These are phyloP conservation scores for Aureobasidium namibiae DNA, from an alignment of 2,329 filamentous ascomycete genomes.

Conservation along the genomic window DNA sequence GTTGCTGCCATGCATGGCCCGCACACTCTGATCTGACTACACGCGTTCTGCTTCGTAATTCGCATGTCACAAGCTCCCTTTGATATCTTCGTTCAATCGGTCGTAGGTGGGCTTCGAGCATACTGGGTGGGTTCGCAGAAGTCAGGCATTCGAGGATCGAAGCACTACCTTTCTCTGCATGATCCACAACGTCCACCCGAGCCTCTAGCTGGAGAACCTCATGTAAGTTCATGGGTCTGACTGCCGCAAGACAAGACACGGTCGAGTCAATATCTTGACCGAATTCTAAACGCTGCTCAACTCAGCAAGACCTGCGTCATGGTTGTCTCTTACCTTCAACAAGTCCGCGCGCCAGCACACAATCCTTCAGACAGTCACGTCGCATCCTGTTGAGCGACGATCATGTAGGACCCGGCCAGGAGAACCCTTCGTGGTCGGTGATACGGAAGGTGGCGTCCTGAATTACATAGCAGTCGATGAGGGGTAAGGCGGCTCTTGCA, in stretches of 20 bases:
- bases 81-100: not conserved
- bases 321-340: not conserved
- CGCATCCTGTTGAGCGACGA: not conserved
- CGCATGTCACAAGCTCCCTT: not conserved
- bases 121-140: not conserved
- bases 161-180: not conserved
- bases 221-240: too few relatives aligned
- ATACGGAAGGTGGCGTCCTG: conserved; percentile 1
- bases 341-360: not conserved
- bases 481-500: not conserved
- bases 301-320: not conserved
- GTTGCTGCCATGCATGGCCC: too few relatives aligned
- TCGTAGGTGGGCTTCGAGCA: not conserved
- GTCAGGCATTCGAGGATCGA: not conserved
- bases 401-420: not conserved
- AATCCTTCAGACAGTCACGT: not conserved
- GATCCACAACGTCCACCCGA: not conserved
- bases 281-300: not conserved
- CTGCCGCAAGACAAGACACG: not conserved
- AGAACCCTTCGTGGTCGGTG: not conserved
- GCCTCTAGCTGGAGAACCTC: not conserved
- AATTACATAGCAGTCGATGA: conserved; percentile 1
- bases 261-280: not conserved
- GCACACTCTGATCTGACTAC: not conserved
- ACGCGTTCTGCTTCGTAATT: not conserved